Base-by-base conservation (phyloP, 2,329 filamentous ascomycete species). In the Coccinonectria pachysandricola region DNA sequence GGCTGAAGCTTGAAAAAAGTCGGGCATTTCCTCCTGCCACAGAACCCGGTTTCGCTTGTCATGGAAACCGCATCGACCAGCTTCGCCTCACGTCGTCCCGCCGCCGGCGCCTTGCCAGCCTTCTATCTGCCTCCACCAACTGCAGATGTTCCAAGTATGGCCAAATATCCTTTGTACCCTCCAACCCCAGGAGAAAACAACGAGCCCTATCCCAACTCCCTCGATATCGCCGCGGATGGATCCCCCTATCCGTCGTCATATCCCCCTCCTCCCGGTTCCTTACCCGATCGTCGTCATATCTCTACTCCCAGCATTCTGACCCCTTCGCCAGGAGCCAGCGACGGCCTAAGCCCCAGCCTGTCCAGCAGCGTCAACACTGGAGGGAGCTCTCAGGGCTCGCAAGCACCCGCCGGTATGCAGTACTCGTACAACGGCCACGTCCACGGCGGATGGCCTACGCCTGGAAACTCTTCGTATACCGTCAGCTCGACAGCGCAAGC, bases 331-430 rank as follows among this genome's bases (percentile, higher is more conserved):
- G 68, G 66, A 53, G 60, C 66, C 34, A 60, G 62, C 42, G 76
- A 81, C 54, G 65, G 69, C 48, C 55, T 81, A 45, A 75, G 64
- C 56, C 75, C 65, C 35, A 65, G 64, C 40, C 68, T 74, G 15
- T 70, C 74, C 29, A 69, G 71, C 38, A 69, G 71, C 38, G 62
- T 76, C 28, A 71, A 76, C 40, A 75, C 65, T 36, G 65, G 61
- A 46, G n/a, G n/a, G n/a, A 71, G 68, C 49, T 70, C 71, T 9
- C 63, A 65, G 30, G 62, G 66, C 40, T 70, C 73, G n/a, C 65
- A 70, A 40, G 62, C 64, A 26, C 60, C 69, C 38, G 57, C 63
- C 32, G 47, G 50, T 24, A 47, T 62, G 24, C 45, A 52, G 23
- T 67, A 53, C 20, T 46, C 71, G 20, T 80, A 76, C 45, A 52